A percentile compares a stretch with the other conserved stretches of the same genome.
These are phyloP conservation scores for Fusarium redolens DNA, from an alignment of 2,329 filamentous ascomycete species.

Conservation along the genomic window DNA sequence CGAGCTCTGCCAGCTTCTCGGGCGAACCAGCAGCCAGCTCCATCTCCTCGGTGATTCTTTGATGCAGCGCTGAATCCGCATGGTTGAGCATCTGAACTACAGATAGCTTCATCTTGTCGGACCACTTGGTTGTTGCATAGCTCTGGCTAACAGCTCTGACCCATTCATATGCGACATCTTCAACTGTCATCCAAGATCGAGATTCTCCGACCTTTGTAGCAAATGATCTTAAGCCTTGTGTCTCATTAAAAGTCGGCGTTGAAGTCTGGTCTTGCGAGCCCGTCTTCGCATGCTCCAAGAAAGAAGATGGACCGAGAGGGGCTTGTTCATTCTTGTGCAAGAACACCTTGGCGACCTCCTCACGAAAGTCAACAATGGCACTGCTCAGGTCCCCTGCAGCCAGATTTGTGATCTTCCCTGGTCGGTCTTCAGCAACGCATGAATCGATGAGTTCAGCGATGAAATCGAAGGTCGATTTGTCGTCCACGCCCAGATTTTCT, in stretches of 20 bases:
- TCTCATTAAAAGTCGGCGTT: conserved; percentile 63
- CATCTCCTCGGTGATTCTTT: conserved; percentile 58
- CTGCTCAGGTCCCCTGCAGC: conserved; percentile 62
- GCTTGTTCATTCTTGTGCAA: conserved; percentile 65
- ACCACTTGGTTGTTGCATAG: conserved; percentile 68
- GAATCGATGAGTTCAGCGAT: conserved; percentile 64
- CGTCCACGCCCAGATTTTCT: conserved; percentile 65
- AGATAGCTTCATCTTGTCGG: conserved; percentile 65
- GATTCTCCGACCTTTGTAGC: conserved; percentile 58
- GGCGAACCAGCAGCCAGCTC: conserved; percentile 41
- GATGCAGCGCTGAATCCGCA: conserved; percentile 64
- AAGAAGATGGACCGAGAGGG: conserved; percentile 67
- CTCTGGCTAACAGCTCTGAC: conserved; percentile 60
- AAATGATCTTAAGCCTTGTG: conserved; percentile 64
- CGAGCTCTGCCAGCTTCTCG: conserved; percentile 50
- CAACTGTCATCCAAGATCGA: conserved; percentile 61
- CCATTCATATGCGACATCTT: conserved; percentile 71
- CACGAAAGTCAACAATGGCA: conserved; percentile 62
- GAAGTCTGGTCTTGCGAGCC: conserved; percentile 62
- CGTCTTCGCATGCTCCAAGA: conserved; percentile 72
- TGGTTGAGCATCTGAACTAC: conserved; percentile 68
- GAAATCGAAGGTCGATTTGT: conserved; percentile 58
- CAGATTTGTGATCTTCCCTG: conserved; percentile 58
- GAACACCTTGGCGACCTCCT: conserved; percentile 64
- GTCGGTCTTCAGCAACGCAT: conserved; percentile 62